A percentile compares a stretch with the other conserved stretches of the same genome.
phyloP scores from a whole-genome alignment of 768 basidiomycete species.

The Xerocomellus intermedius region DNA sequence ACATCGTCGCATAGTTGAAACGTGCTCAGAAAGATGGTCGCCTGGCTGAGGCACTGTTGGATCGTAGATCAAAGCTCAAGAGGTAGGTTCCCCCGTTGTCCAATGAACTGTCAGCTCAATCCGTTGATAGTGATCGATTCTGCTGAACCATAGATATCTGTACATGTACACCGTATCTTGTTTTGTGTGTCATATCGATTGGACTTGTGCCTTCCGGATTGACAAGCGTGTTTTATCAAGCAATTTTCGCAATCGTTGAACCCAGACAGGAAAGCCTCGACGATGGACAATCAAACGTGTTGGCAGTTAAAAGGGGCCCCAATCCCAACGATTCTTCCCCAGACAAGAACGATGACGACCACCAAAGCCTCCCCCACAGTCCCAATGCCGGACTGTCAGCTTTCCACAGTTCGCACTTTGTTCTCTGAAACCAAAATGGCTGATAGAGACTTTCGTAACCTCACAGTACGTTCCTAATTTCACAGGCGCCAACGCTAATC shows the following conservation, averaged over 20 bases:
- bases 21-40: slow-evolving; percentile 75
- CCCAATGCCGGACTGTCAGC: neutral
- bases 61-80: slow-evolving; percentile 80
- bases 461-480: slow-evolving; percentile 11
- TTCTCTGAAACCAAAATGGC: neutral
- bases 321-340: no score
- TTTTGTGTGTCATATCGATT: slow-evolving; percentile 17
- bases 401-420: neutral
- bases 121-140: slow-evolving; percentile 41
- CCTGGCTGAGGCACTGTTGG: slow-evolving; percentile 76
- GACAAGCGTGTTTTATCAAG: slow-evolving; percentile 2
- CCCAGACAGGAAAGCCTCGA: slow-evolving; percentile 1
- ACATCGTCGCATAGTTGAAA: slow-evolving; percentile 55
- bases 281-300: slow-evolving; percentile 5
- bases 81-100: slow-evolving; percentile 46
- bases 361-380: neutral
- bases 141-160: slow-evolving; percentile 31
- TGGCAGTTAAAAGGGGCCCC: slow-evolving; percentile 1
- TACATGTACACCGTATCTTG: slow-evolving; percentile 11
- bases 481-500: neutral
- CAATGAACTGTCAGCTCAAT: slow-evolving; percentile 4
- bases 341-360: slow-evolving; percentile 3
- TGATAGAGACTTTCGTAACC: neutral
- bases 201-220: slow-evolving; percentile 2
- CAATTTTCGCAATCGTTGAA: neutral